Percentiles rank a stretch among this genome's conserved stretches.
Evolutionary conservation across 768 basidiomycete genomes (phyloP).

Genomic region (Ramaria rubella): DNA sequence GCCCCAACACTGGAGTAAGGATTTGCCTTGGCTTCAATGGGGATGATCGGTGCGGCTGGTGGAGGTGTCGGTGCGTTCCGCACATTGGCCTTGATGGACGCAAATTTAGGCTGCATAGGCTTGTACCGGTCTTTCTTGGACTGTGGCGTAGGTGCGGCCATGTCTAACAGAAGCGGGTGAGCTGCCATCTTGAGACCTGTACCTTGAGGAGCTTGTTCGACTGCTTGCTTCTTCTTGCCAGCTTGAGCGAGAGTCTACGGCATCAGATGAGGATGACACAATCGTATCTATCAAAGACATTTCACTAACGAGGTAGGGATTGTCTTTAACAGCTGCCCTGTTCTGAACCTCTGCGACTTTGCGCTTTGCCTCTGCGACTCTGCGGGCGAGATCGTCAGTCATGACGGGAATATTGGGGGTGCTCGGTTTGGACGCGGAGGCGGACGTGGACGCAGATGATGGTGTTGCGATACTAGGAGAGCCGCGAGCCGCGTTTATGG

Average conservation of each 20-base stretch:
- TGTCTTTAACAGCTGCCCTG: slow-evolving; percentile 67
- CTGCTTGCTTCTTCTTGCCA: slow-evolving; percentile 47
- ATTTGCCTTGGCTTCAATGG: slow-evolving; percentile 48
- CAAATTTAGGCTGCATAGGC: slow-evolving; percentile 99
- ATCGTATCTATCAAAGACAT: not conserved
- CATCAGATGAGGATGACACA: not conserved
- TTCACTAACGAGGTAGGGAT: slow-evolving; percentile 80
- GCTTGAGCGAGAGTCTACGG: slow-evolving; percentile 47
- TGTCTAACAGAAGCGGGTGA: slow-evolving; percentile 77
- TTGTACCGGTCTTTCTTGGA: slow-evolving; percentile 91
- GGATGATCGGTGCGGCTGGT: slow-evolving; percentile 30
- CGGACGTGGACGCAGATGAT: slow-evolving; percentile 22
- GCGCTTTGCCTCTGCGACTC: slow-evolving; percentile 80
- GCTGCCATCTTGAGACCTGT: slow-evolving; percentile 87
- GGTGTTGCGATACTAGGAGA: slow-evolving; percentile 22
- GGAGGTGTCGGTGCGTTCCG: slow-evolving; percentile 67
- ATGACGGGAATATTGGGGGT: slow-evolving; percentile 35
- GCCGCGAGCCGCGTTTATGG: slow-evolving; percentile 43
- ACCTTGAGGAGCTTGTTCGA: slow-evolving; percentile 67
- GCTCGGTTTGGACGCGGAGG: slow-evolving; percentile 36
- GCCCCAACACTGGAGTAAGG: slow-evolving; percentile 63
- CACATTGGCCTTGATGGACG: slow-evolving; percentile 86
- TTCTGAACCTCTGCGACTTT: slow-evolving; percentile 79
- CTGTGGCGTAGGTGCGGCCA: slow-evolving; percentile 49
- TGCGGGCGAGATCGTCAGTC: slow-evolving; percentile 58